Evolutionary conservation across 345 rosid species (phyloP).

Genomic region (Luvunga scandens): DNA sequence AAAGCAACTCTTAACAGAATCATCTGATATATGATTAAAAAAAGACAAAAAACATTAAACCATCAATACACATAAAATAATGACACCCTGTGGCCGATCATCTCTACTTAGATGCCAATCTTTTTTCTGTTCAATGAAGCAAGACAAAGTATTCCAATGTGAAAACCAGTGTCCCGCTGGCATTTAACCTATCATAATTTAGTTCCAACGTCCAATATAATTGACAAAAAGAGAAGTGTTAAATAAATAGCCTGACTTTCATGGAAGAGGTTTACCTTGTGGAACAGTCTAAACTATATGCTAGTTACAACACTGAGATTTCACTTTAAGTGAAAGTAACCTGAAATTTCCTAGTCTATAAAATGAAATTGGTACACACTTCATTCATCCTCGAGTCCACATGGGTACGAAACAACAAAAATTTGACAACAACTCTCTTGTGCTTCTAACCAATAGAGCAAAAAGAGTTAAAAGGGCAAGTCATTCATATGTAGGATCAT

Average conservation of each 20-base stretch:
- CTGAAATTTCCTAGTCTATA: too few species aligned
- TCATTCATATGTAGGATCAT: neutral
- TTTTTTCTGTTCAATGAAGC: neutral
- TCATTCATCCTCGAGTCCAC: too few species aligned
- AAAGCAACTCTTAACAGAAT: neutral
- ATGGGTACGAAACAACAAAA: too few species aligned
- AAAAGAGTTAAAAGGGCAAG: neutral
- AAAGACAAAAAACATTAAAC: neutral
- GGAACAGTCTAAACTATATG: neutral
- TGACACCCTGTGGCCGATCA: neutral
- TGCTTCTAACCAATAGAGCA: neutral
- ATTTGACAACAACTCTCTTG: too few species aligned
- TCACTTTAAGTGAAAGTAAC: neutral
- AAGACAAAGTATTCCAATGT: neutral
- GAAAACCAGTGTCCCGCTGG: neutral
- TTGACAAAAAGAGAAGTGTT: neutral
- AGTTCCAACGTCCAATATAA: neutral
- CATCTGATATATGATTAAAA: neutral
- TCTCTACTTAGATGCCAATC: neutral
- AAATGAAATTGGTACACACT: too few species aligned
- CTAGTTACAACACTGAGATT: neutral
- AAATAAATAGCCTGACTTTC: neutral
- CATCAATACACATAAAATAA: neutral
- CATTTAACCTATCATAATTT: neutral
- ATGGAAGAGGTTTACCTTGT: neutral